Conservation (phyloP, 805 yeast genomes). For the Cyberlindnera meyerae region DNA sequence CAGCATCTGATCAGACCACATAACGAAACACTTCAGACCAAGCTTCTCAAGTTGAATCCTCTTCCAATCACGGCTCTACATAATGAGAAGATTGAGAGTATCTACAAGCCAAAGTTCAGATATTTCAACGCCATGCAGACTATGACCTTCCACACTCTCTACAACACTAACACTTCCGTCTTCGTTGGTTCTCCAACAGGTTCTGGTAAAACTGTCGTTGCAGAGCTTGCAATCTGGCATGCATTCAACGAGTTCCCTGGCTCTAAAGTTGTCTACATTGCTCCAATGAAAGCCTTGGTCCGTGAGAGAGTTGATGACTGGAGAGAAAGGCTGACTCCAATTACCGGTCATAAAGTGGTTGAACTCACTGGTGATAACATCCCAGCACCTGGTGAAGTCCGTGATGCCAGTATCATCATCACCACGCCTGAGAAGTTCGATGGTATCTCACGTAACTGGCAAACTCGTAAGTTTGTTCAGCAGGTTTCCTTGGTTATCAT, state of each 20-base stretch:
- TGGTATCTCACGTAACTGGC: conserved; percentile 90
- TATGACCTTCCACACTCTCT: conserved; percentile 87
- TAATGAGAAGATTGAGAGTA: conserved; percentile 56
- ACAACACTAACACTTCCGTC: conserved; percentile 71
- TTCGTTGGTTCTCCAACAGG: conserved; percentile 99
- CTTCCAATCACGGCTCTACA: conserved; percentile 79
- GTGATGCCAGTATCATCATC: conserved; percentile 79
- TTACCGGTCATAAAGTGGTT: conserved; percentile 83
- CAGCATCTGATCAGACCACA: conserved; percentile 87
- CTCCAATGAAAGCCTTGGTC: conserved; percentile 90
- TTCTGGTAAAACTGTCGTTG: conserved; percentile 96
- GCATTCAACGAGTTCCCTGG: conserved; percentile 83
- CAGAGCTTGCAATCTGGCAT: conserved; percentile 96
- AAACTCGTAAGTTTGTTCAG: conserved; percentile 79
- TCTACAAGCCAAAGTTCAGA: conserved; percentile 63
- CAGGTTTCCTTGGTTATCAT: conserved; percentile 83
- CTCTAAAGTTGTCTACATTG: conserved; percentile 87
- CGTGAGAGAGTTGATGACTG: conserved; percentile 95
- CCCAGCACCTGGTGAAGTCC: conserved; percentile 71
- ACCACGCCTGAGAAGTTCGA: conserved; percentile 98
- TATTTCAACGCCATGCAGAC: conserved; percentile 99
- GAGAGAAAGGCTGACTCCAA: conserved; percentile 64
- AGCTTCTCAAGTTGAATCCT: conserved; percentile 75
- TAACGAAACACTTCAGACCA: conserved; percentile 81
- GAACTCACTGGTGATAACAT: conserved; percentile 97